Evolutionary conservation across 2,329 filamentous ascomycete genomes (phyloP), one percentile per base, ranked within the genome.

Genomic region (Diaporthe aspalathi): DNA sequence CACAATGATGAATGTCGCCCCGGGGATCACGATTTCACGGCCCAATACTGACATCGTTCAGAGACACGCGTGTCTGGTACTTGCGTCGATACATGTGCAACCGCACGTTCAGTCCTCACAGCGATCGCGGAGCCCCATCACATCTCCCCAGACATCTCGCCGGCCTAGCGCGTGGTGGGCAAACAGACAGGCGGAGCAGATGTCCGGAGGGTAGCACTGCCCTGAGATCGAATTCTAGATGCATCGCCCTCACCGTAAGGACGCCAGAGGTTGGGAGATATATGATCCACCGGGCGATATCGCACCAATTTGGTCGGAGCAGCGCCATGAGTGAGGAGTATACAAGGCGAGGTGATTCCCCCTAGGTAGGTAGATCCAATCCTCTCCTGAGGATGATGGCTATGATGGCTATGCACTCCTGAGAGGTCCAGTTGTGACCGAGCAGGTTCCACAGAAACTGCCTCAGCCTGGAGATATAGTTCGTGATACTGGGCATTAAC

Each of bases 1-100:
- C 60, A 65, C 60, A 50, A 65, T 50, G 60, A 65, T 50, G 45
- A 50, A 65, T 65, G 60, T 50, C 60, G 43, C 45, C 45, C 60
- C 29, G 60, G 60, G 45, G 60, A 65, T 65, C 60, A 65, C 60
- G 60, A 65, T 65, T 38, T 65, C 45, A 65, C 29, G 45, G 29
- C 60, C 60, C 60, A 65, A 65, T 50, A 65, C 60, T 65, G 45
- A 38, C 60, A 3, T 50, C 45, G 60, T 24, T 20, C 14, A 50
- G 60, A 50, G 45, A 50, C 60, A 50, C 45, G 60, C 45, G n/a
- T 65, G 45, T 27, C 43, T 49, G 60, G 60, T 65, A 65, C 60
- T 7, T 65, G 7, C 29, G 60, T 6, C 43, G 57, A 63, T 63
- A 35, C 57, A 43, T 63, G 49, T 63, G 57, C 57, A 63, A 49